Base-by-base conservation (phyloP, 2,329 filamentous ascomycete genomes). In the Exophiala alcalophila region DNA sequence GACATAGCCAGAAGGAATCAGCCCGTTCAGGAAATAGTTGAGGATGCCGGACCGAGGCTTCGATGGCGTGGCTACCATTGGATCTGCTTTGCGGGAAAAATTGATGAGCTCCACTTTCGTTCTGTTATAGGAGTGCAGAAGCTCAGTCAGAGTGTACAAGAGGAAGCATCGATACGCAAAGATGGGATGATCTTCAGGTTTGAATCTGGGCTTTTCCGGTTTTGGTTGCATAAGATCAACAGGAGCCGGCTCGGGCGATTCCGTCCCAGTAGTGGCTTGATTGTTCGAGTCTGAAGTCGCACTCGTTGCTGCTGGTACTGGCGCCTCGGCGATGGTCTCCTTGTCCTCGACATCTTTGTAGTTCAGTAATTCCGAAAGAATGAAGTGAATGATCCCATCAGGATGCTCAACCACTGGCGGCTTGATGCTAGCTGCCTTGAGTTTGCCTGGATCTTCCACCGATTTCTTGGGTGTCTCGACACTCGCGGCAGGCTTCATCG, bases 41-140 rank as follows among this genome's bases (percentile, higher is more conserved):
- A 98, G 72, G 29, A 97, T 84, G 50, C 86, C 89, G 8, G 91
- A 90, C 27, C 92, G 82, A 42, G 92, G 92, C 65, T 97, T 97
- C 11, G 94, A 90, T 4, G 92, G 92, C 1, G 92, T 97, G 40
- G 81, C 82, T 8, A 83, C 83, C 55, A 87, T 83, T 30, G 88
- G 77, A 32, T 91, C 87, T 5, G 87, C 84, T 60, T 90, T 95
- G 48, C 91, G 83, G 54, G 94, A 97, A 69, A 96, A 98, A 64
- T 96, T 97, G 71, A 99, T 96, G 62, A 99, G 97, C 62, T 98
- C 94, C 29, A 98, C 80, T 73, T 99, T 99, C 6, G 89, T 87
- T 40, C 89, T 82, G 56, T 89, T 95, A 68, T 97, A 98, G 59
- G 85, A 94, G 44, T 86, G 82, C 10, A 98, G 73, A 10, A 98